Conservation (phyloP, 1,284 basidiomycete genomes). For the Earliella scabrosa region DNA sequence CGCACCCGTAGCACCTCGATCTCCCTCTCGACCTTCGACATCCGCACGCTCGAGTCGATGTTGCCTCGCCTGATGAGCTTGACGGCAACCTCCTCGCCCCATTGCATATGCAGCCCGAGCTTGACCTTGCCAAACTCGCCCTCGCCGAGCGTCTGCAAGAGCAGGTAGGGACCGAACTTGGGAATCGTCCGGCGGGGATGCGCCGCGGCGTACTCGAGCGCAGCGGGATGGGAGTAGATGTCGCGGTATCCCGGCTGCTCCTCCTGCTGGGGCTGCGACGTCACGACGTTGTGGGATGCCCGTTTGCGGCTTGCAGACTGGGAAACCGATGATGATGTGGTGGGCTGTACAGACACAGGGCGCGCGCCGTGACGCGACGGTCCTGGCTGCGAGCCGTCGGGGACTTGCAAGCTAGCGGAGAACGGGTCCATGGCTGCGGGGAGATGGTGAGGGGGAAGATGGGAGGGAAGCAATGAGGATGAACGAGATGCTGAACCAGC, state of each 20-base stretch:
- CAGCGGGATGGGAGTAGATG: slow-evolving; percentile 86
- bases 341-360: slow-evolving; percentile 51
- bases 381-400: slow-evolving; percentile 45
- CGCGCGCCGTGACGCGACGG: slow-evolving; percentile 48
- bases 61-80: slow-evolving; percentile 96
- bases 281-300: slow-evolving; percentile 56
- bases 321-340: slow-evolving; percentile 40
- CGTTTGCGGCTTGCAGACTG: slow-evolving; percentile 48
- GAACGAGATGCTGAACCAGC: slow-evolving; percentile 20
- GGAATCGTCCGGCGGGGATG: slow-evolving; percentile 88
- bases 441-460: neutral
- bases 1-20: slow-evolving; percentile 94
- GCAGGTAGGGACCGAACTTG: slow-evolving; percentile 94
- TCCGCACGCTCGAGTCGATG: slow-evolving; percentile 85
- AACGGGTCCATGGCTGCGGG: slow-evolving; percentile 32
- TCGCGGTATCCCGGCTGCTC: slow-evolving; percentile 61
- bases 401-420: slow-evolving; percentile 47
- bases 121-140: slow-evolving; percentile 99
- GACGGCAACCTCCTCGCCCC: slow-evolving; percentile 99
- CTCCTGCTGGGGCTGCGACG: slow-evolving; percentile 47
- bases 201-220: slow-evolving; percentile 81
- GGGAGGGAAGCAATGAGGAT: slow-evolving; percentile 14
- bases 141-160: slow-evolving; percentile 94
- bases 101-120: slow-evolving; percentile 91
- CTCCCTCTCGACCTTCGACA: slow-evolving; percentile 97